phyloP scores from a whole-genome alignment of 2,329 filamentous ascomycete species.

The Pestalotiopsis sp. region DNA sequence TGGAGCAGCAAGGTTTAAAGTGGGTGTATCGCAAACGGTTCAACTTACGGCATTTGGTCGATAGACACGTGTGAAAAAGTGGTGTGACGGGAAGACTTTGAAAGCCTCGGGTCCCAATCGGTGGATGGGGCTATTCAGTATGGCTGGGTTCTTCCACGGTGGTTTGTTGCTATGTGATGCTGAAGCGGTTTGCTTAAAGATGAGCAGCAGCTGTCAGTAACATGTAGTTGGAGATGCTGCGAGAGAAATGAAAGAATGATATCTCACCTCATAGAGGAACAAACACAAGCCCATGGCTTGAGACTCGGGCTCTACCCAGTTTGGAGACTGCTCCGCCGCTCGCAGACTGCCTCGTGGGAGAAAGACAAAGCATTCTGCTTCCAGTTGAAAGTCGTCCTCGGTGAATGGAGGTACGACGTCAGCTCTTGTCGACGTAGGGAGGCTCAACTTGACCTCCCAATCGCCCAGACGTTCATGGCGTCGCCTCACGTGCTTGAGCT shows the following conservation, averaged over 20 bases:
- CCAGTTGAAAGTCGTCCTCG: constrained; percentile 42
- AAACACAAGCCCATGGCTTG: constrained; percentile 41
- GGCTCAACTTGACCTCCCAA: constrained; percentile 34
- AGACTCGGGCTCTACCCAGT: constrained; percentile 24
- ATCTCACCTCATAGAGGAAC: constrained; percentile 55
- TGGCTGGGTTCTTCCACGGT: constrained; percentile 39
- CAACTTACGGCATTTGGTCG: constrained; percentile 54
- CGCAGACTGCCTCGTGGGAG: constrained; percentile 34
- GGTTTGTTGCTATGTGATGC: constrained; percentile 33
- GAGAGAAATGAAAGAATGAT: not conserved
- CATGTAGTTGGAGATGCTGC: not conserved
- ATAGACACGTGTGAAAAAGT: constrained; percentile 60
- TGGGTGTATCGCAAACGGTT: not conserved
- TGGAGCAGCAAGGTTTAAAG: not conserved
- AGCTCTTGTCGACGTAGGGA: constrained; percentile 41
- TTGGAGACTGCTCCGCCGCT: constrained; percentile 24
- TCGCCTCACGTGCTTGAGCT: constrained; percentile 37
- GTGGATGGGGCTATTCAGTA: constrained; percentile 38
- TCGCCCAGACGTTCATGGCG: constrained; percentile 16
- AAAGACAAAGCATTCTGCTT: constrained; percentile 47
- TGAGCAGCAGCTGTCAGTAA: not conserved
- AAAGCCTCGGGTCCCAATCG: constrained; percentile 49
- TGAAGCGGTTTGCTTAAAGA: constrained; percentile 48
- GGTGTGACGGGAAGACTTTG: constrained; percentile 55
- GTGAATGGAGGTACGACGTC: constrained; percentile 38